Conservation (phyloP, 23 red algal species). For the Agarophyton chilense region DNA sequence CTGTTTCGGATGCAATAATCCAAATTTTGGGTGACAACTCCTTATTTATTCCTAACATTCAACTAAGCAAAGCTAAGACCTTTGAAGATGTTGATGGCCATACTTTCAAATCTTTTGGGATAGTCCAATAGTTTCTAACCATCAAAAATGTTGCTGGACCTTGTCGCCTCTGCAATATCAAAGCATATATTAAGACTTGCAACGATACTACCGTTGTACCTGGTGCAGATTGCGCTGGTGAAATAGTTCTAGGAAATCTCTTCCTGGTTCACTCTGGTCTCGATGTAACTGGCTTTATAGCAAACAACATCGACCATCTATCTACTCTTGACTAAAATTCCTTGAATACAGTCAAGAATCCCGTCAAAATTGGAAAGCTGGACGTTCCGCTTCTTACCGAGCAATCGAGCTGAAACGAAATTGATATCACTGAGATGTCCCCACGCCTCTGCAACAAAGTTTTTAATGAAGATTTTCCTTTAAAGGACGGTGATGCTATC, state of each 20-base stretch:
- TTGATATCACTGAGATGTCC: not conserved
- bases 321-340: not conserved
- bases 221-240: too few relatives aligned
- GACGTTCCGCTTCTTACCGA: slow-evolving; percentile 26
- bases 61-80: not conserved
- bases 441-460: not conserved
- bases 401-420: slow-evolving; percentile 16
- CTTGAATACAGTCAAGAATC: not conserved
- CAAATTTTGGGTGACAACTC: slow-evolving; percentile 25
- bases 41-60: not conserved
- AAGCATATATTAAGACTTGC: not conserved
- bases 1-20: slow-evolving; percentile 13
- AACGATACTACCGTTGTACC: not conserved
- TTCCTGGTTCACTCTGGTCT: too few relatives aligned
- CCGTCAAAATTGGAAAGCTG: slow-evolving; percentile 35
- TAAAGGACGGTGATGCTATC: slow-evolving; percentile 27
- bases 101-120: not conserved
- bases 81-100: slow-evolving; percentile 27
- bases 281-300: too few relatives aligned
- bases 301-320: too few relatives aligned
- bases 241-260: too few relatives aligned
- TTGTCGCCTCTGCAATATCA: slow-evolving; percentile 55
- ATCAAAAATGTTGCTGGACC: slow-evolving; percentile 39
- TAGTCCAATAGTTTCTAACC: not conserved
- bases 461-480: not conserved